Evolutionary conservation across 306 rosid species (phyloP).

Genomic region (Cicer arietinum): DNA sequence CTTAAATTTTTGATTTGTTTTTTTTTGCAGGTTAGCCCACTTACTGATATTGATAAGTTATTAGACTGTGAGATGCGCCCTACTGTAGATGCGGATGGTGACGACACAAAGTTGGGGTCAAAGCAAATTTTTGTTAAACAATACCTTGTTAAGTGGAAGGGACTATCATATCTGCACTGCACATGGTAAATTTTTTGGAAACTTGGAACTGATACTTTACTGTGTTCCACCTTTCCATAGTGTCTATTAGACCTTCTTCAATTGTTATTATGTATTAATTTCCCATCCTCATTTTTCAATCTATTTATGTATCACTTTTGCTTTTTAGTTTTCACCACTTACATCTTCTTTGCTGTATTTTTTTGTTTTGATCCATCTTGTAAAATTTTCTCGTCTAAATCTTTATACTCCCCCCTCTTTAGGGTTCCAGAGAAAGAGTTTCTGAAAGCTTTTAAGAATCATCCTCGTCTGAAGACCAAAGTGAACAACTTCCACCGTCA

Average conservation of each 20-base stretch:
- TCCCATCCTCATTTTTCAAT: constrained; percentile 15
- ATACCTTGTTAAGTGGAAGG: constrained; percentile 99
- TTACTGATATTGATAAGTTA: constrained; percentile 86
- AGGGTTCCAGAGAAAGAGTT: constrained; percentile 99
- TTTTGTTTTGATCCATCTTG: constrained; percentile 21
- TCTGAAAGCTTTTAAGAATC: constrained; percentile 83
- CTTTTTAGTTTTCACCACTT: constrained; percentile 14
- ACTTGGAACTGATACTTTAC: constrained; percentile 35
- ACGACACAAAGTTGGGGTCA: constrained; percentile 71
- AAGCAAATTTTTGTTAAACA: constrained; percentile 94
- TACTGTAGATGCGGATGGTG: constrained; percentile 75
- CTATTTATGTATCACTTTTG: constrained; percentile 17
- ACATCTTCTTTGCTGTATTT: neutral
- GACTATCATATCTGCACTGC: constrained; percentile 86
- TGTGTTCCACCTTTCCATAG: constrained; percentile 17
- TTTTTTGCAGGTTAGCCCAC: constrained; percentile 88
- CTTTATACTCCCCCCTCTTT: constrained; percentile 41
- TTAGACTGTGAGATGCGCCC: constrained; percentile 98
- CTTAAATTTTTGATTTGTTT: neutral
- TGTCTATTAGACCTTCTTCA: constrained; percentile 37
- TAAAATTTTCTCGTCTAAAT: constrained; percentile 17
- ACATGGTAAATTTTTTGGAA: constrained; percentile 69
- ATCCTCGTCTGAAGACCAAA: constrained; percentile 87
- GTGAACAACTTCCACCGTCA: constrained; percentile 87
- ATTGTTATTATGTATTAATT: constrained; percentile 34